These are phyloP conservation scores for Rhizopogon salebrosus DNA, from an alignment of 768 basidiomycete species.

Conservation along the genomic window DNA sequence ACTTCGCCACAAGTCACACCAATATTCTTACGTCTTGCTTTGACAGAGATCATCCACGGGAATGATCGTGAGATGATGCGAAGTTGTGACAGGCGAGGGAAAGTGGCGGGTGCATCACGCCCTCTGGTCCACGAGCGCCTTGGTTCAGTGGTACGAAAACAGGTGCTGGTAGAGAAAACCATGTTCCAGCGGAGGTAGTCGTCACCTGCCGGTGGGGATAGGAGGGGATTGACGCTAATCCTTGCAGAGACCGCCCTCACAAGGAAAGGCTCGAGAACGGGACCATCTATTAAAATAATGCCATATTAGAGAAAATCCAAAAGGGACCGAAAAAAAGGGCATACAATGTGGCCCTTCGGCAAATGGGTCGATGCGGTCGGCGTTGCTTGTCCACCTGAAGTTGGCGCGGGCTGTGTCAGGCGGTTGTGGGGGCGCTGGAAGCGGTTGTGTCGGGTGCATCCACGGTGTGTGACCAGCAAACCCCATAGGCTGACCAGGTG, in stretches of 20 bases:
- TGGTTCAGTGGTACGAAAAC: constrained; percentile 59
- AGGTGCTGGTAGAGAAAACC: constrained; percentile 57
- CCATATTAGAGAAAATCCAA: constrained; percentile 6
- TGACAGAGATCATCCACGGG: constrained; percentile 51
- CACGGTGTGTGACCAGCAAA: constrained; percentile 22
- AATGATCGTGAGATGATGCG: constrained; percentile 48
- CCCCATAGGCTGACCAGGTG: constrained; percentile 13
- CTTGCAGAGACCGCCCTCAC: constrained; percentile 42
- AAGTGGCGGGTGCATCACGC: constrained; percentile 59
- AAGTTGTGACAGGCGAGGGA: constrained; percentile 51
- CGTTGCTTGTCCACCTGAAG: constrained; percentile 24
- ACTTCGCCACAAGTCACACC: constrained; percentile 70
- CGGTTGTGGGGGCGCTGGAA: constrained; percentile 13
- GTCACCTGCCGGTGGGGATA: constrained; percentile 42
- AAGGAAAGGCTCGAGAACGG: constrained; percentile 62
- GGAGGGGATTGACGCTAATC: constrained; percentile 56
- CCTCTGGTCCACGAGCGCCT: constrained; percentile 63
- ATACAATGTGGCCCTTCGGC: constrained; percentile 38
- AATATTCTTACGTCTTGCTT: constrained; percentile 36
- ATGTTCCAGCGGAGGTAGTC: constrained; percentile 71
- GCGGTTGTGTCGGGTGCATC: constrained; percentile 18
- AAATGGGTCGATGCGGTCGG: constrained; percentile 31
- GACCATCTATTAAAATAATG: constrained; percentile 45
- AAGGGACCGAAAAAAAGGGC: constrained; percentile 10
- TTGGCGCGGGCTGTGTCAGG: constrained; percentile 22